phyloP scores from a whole-genome alignment of 2,329 filamentous ascomycete genomes.

The Parastagonospora avenae region DNA sequence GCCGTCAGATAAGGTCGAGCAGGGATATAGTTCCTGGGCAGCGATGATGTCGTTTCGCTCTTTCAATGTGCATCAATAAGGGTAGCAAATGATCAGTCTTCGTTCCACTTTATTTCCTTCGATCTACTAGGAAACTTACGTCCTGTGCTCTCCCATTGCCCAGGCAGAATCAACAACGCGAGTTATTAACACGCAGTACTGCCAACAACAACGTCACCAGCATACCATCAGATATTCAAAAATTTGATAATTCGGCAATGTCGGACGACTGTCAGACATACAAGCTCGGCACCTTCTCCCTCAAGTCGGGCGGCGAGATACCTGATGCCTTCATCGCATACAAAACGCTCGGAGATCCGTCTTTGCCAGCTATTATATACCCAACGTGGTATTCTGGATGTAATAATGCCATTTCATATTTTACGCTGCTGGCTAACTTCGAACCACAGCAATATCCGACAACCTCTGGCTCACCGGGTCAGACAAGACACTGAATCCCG shows the following conservation, averaged over 20 bases:
- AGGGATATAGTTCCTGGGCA: background rate
- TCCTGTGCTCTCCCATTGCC: too few relatives aligned
- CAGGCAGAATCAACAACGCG: too few relatives aligned
- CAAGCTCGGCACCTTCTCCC: slow-evolving; percentile 67
- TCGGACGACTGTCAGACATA: slow-evolving; percentile 57
- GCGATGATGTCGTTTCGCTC: background rate
- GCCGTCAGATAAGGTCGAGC: background rate
- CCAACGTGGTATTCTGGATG: slow-evolving; percentile 76
- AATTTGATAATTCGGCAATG: slow-evolving; percentile 16
- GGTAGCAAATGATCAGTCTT: too few relatives aligned
- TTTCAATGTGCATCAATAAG: background rate
- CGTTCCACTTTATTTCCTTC: too few relatives aligned
- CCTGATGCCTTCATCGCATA: slow-evolving; percentile 73
- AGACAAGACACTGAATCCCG: slow-evolving; percentile 67
- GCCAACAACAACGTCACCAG: background rate
- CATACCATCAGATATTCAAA: slow-evolving; percentile 10
- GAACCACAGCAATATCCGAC: slow-evolving; percentile 61
- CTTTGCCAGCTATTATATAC: slow-evolving; percentile 71
- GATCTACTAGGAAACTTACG: too few relatives aligned
- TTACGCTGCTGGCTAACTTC: slow-evolving; percentile 10
- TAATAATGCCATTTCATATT: slow-evolving; percentile 31
- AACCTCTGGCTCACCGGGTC: slow-evolving; percentile 77
- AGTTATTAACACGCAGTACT: too few relatives aligned
- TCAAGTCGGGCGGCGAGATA: slow-evolving; percentile 68
- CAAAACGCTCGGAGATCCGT: slow-evolving; percentile 72